phyloP scores from a whole-genome alignment of 805 yeast genomes.

The Wickerhamomyces silvicola region DNA sequence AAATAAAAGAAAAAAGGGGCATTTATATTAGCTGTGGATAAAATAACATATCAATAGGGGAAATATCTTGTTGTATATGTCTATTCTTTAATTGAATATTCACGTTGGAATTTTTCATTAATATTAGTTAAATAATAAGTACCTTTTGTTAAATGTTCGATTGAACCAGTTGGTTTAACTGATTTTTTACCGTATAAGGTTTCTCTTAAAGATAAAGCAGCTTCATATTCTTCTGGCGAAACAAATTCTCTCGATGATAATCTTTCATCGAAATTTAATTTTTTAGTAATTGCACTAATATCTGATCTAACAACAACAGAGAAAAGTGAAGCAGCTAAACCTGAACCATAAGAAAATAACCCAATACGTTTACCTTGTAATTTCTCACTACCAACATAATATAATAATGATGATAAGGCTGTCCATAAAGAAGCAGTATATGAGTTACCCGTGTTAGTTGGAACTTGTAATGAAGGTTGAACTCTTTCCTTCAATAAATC shows the following conservation, averaged over 20 bases:
- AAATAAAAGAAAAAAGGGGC: not conserved
- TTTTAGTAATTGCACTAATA: conserved; percentile 55
- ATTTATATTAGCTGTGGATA: not conserved
- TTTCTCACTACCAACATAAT: conserved; percentile 64
- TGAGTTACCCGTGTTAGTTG: conserved; percentile 98
- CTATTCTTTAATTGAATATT: conserved; percentile 63
- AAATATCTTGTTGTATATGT: no score
- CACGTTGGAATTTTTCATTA: conserved; percentile 86
- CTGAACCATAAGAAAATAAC: conserved; percentile 95
- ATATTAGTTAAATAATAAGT: conserved; percentile 77
- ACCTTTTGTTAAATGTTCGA: conserved; percentile 66
- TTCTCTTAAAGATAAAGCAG: conserved; percentile 81
- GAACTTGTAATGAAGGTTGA: conserved; percentile 72
- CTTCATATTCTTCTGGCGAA: conserved; percentile 78
- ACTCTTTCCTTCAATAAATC: conserved; percentile 61
- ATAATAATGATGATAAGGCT: conserved; percentile 74
- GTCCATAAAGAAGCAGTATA: conserved; percentile 94
- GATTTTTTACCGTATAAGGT: conserved; percentile 76
- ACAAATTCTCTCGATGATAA: conserved; percentile 58
- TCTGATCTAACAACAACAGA: conserved; percentile 80
- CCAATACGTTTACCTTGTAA: conserved; percentile 84
- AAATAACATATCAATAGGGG: no score
- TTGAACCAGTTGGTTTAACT: conserved; percentile 72
- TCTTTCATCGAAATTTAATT: conserved; percentile 60
- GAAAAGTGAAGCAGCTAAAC: conserved; percentile 87